Evolutionary conservation across 352 stramenopile genomes (phyloP).

Genomic region (Phytophthora cactorum): DNA sequence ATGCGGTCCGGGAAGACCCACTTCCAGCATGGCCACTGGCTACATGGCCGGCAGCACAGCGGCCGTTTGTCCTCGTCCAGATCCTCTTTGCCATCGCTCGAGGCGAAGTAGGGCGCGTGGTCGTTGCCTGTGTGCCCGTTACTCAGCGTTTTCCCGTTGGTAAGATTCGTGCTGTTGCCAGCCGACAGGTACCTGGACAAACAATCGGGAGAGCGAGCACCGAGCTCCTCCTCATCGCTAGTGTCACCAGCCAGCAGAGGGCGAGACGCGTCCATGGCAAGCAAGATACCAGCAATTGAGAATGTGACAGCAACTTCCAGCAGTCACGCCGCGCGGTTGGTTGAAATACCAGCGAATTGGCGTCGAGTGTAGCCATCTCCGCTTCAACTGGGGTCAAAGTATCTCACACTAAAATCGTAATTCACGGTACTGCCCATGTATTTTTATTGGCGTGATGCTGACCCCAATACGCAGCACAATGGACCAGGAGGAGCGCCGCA

Average conservation of each 20-base stretch:
- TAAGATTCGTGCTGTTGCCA: constrained; percentile 7
- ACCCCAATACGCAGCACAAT: constrained; percentile 6
- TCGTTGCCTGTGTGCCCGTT: constrained; percentile 32
- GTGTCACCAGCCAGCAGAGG: constrained; percentile 52
- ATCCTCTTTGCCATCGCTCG: constrained; percentile 28
- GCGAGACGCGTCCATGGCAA: constrained; percentile 54
- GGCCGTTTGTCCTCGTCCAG: constrained; percentile 18
- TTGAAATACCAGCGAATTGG: constrained; percentile 8
- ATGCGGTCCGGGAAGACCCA: constrained; percentile 66
- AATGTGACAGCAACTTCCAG: constrained; percentile 20
- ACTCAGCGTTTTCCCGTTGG: constrained; percentile 13
- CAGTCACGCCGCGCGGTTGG: constrained; percentile 15
- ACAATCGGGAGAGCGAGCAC: constrained; percentile 25
- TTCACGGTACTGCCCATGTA: background rate
- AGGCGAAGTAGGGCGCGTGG: constrained; percentile 20
- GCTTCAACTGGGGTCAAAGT: too few species aligned
- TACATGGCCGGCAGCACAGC: constrained; percentile 37
- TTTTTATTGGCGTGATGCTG: too few species aligned
- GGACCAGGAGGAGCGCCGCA: constrained; percentile 32
- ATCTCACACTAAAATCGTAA: background rate
- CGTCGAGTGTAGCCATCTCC: too few species aligned
- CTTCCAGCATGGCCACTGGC: constrained; percentile 65
- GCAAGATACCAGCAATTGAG: constrained; percentile 20
- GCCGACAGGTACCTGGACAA: constrained; percentile 31
- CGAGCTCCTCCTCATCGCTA: constrained; percentile 29